These are phyloP conservation scores for Lactifluus rugatus DNA, from an alignment of 768 basidiomycete genomes.

Conservation along the genomic window DNA sequence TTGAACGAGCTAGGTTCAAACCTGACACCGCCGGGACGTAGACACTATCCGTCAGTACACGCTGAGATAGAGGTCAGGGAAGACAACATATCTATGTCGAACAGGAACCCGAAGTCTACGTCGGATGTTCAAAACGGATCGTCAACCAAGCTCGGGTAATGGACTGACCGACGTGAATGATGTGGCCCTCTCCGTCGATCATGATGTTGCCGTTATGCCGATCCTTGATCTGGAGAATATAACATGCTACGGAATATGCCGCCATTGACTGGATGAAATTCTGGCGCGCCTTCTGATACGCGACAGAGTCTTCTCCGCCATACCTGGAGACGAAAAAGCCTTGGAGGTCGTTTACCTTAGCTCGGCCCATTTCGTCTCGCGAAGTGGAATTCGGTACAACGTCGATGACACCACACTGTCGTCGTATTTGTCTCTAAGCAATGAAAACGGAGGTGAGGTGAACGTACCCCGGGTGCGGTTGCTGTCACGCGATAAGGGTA, in stretches of 20 bases:
- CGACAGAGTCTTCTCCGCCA: slow-evolving; percentile 77
- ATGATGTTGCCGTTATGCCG: slow-evolving; percentile 99
- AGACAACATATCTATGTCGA: slow-evolving; percentile 91
- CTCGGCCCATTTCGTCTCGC: slow-evolving; percentile 97
- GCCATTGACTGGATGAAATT: slow-evolving; percentile 99
- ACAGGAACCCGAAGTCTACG: slow-evolving; percentile 90
- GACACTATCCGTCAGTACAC: background rate
- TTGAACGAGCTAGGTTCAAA: slow-evolving; percentile 99
- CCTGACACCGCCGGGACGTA: slow-evolving; percentile 71
- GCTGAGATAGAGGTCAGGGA: background rate
- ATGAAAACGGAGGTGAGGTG: background rate
- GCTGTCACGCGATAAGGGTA: slow-evolving; percentile 97
- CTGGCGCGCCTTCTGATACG: slow-evolving; percentile 85
- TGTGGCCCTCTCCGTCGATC: slow-evolving; percentile 97
- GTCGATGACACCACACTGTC: slow-evolving; percentile 93
- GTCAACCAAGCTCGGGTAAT: background rate
- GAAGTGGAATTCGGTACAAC: slow-evolving; percentile 97
- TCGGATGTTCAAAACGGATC: background rate
- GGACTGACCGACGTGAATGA: slow-evolving; percentile 81
- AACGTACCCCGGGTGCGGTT: slow-evolving; percentile 83
- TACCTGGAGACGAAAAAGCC: slow-evolving; percentile 93
- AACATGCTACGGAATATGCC: slow-evolving; percentile 96
- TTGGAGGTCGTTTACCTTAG: slow-evolving; percentile 92
- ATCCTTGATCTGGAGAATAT: slow-evolving; percentile 97
- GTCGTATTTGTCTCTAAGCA: slow-evolving; percentile 2